Evolutionary conservation across 2,329 filamentous ascomycete species (phyloP).

Genomic region (Macrophomina pseudophaseolina): DNA sequence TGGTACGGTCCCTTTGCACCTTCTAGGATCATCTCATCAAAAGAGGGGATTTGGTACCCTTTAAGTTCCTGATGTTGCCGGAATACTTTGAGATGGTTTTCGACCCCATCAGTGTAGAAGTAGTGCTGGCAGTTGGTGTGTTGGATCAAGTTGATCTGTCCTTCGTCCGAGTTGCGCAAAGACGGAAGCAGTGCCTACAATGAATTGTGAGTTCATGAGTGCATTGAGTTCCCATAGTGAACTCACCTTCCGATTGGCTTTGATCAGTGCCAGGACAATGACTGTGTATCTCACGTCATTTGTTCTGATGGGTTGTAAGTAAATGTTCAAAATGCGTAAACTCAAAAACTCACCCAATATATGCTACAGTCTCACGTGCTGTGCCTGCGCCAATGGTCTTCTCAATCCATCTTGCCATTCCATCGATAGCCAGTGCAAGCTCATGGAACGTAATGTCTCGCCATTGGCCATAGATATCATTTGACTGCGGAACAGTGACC

Average conservation of each 20-base stretch:
- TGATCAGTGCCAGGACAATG: slow-evolving; percentile 23
- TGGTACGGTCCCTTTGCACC: slow-evolving; percentile 10
- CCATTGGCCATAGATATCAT: slow-evolving; percentile 23
- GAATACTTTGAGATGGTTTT: slow-evolving; percentile 21
- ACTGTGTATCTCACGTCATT: slow-evolving; percentile 26
- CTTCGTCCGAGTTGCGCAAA: slow-evolving; percentile 26
- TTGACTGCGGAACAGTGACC: slow-evolving; percentile 16
- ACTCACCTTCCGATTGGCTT: slow-evolving; percentile 23
- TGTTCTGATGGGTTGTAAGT: not conserved
- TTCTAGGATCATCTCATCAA: slow-evolving; percentile 22
- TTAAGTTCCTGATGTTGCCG: not conserved
- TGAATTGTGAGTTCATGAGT: not conserved
- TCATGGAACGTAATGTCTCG: slow-evolving; percentile 22
- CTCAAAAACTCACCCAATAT: slow-evolving; percentile 13
- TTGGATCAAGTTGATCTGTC: slow-evolving; percentile 21
- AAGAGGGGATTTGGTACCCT: slow-evolving; percentile 16
- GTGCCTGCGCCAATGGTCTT: slow-evolving; percentile 14
- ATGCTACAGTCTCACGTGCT: slow-evolving; percentile 23
- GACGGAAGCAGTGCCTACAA: slow-evolving; percentile 23
- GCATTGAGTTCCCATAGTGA: not conserved
- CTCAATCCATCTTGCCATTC: slow-evolving; percentile 26
- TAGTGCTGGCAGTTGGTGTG: slow-evolving; percentile 15
- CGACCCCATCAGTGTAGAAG: slow-evolving; percentile 20
- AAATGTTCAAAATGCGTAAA: not conserved
- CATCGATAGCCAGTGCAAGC: slow-evolving; percentile 7